Evolutionary conservation across 352 stramenopile species (phyloP), one percentile per base, ranked within the genome.

Genomic region (Phytophthora syringae): DNA sequence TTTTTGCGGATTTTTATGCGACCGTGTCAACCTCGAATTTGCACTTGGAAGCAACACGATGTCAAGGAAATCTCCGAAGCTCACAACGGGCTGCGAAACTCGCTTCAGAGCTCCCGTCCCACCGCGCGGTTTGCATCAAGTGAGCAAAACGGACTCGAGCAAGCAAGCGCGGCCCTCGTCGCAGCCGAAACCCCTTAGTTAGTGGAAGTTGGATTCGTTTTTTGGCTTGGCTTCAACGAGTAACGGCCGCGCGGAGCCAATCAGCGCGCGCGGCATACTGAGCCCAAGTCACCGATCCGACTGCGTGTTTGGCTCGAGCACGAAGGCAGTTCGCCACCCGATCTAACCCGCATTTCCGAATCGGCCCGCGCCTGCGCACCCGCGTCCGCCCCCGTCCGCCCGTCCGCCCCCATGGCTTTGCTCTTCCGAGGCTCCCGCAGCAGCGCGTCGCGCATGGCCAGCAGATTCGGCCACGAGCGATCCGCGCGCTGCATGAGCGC

Each of bases 381-480:
- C 66, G 49, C 54, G 49, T 55, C 48, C 39, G 39, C 50, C n/a
- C 18, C 49, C 34, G 25, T 21, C 42, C 55, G 34, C 20, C 45
- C 28, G 32, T 18, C 28, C 28, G 21, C 12, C 20, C 27, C 24
- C 15, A 77, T 74, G 64, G 60, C 54, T 55, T 40, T 77, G 64
- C 51, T 74, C 50, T 67, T 77, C 60, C 70, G 60, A 74, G 54
- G 60, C 55, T 55, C 59, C 27, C 39, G 60, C 51, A 51, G 34
- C 60, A 67, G 56, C 56, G 64, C 60, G 43, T 67, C 63, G 32
- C 67, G 76, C 15, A 47, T 84, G 37, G 74, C 74, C 52, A 88
- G 74, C 55, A 77, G 67, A 76, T 88, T 84, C 58, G 82, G 82
- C 76, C 82, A 88, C 58, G 76, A 88, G 66, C 82, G 80, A 87